phyloP scores from a whole-genome alignment of 202 grass and related monocot genomes.

The Brachypodium distachyon region DNA sequence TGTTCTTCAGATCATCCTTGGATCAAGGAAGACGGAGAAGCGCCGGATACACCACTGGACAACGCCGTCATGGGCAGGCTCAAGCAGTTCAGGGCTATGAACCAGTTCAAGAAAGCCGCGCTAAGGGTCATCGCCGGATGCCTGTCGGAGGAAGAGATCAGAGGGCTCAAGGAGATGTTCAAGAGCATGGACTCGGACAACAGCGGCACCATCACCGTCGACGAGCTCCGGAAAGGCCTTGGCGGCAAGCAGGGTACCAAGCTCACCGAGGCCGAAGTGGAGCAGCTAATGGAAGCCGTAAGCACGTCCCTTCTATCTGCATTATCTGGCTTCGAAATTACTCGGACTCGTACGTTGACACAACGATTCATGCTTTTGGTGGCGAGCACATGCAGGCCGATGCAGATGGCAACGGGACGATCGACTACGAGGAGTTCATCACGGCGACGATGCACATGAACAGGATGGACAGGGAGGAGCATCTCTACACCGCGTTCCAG shows the following conservation, averaged over 20 bases:
- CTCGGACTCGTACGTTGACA: too few relatives aligned
- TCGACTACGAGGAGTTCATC: conserved; percentile 93
- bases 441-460: conserved; percentile 94
- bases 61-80: conserved; percentile 65
- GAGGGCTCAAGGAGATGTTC: conserved; percentile 86
- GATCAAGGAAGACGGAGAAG: conserved; percentile 93
- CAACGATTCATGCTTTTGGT: neutral
- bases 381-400: conserved; percentile 50
- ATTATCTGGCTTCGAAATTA: neutral
- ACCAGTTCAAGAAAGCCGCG: conserved; percentile 94
- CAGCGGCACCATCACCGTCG: conserved; percentile 78
- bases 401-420: conserved; percentile 75
- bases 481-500: conserved; percentile 80
- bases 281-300: conserved; percentile 85
- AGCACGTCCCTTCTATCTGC: too few relatives aligned
- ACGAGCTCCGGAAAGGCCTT: conserved; percentile 56
- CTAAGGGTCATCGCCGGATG: conserved; percentile 80
- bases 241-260: conserved; percentile 68
- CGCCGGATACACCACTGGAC: conserved; percentile 76
- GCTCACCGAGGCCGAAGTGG: conserved; percentile 62
- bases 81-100: conserved; percentile 91
- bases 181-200: conserved; percentile 85
- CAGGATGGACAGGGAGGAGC: conserved; percentile 81
- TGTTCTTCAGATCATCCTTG: conserved; percentile 64
- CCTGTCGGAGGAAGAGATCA: conserved; percentile 83